phyloP scores from a whole-genome alignment of 1,284 basidiomycete species.

The Rhodotorula sp. region DNA sequence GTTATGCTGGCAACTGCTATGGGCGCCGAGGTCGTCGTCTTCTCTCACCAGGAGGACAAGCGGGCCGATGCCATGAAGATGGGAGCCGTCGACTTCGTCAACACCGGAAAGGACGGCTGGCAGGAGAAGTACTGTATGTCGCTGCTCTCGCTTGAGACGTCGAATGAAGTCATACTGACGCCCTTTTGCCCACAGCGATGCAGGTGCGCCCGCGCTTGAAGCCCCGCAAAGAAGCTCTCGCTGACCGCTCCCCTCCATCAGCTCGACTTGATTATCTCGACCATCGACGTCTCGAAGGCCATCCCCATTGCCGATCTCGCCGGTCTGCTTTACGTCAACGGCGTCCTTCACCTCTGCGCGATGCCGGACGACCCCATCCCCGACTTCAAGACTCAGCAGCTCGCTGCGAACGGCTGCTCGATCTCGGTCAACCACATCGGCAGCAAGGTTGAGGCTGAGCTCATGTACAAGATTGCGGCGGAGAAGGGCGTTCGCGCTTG shows the following conservation, averaged over 20 bases:
- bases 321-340: slow-evolving; percentile 57
- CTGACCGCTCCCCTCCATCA: not conserved
- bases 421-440: slow-evolving; percentile 57
- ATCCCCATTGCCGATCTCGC: slow-evolving; percentile 53
- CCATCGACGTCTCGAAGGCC: slow-evolving; percentile 45
- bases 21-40: slow-evolving; percentile 50
- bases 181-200: not conserved
- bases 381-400: slow-evolving; percentile 48
- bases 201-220: not conserved
- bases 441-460: slow-evolving; percentile 59
- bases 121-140: slow-evolving; percentile 5
- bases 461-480: slow-evolving; percentile 61
- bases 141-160: no score
- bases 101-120: slow-evolving; percentile 31
- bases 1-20: slow-evolving; percentile 42
- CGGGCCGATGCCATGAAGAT: slow-evolving; percentile 49
- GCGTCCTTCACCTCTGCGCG: slow-evolving; percentile 59
- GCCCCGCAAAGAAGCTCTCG: not conserved
- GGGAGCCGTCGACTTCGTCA: slow-evolving; percentile 46
- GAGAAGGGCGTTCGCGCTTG: slow-evolving; percentile 55
- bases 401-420: slow-evolving; percentile 50
- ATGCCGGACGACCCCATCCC: slow-evolving; percentile 57
- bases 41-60: slow-evolving; percentile 52
- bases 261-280: slow-evolving; percentile 23
- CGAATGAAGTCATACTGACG: no score